phyloP scores from a whole-genome alignment of 2,329 filamentous ascomycete species.

The Paracoccidioides lutzii region DNA sequence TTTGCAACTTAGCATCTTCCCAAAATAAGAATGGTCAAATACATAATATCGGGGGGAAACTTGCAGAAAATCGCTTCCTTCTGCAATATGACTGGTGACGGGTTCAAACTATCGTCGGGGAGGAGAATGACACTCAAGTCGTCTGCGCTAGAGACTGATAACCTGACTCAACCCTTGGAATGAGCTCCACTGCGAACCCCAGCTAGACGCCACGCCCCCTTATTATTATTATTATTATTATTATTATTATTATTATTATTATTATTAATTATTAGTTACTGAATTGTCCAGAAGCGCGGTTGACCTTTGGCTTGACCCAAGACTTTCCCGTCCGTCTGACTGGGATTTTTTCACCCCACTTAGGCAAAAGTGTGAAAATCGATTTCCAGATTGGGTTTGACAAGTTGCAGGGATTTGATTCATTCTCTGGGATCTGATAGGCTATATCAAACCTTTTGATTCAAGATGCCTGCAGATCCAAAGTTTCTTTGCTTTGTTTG shows the following conservation, averaged over 20 bases:
- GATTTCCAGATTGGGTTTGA: not conserved
- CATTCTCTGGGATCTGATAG: not conserved
- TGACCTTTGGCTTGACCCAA: not conserved
- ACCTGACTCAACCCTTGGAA: not conserved
- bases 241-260: no score
- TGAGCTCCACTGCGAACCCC: not conserved
- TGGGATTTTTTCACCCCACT: not conserved
- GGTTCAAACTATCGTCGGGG: not conserved
- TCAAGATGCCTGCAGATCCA: no score
- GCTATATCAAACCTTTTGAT: no score
- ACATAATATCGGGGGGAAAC: not conserved
- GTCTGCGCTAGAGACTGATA: not conserved
- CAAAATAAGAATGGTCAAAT: not conserved
- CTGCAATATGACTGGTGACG: not conserved
- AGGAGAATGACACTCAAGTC: not conserved
- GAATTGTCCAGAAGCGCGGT: not conserved
- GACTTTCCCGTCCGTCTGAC: not conserved
- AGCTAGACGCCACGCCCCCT: not conserved
- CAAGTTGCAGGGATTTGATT: not conserved
- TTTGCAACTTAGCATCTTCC: constrained; percentile 1
- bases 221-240: no score
- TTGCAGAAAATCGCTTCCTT: constrained; percentile 1
- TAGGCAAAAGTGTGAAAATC: not conserved
- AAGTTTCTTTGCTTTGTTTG: not conserved
- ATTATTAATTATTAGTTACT: not conserved